phyloP scores from a whole-genome alignment of 192 early-diverging fungal genomes.

The Phycomyces blakesleeanus region DNA sequence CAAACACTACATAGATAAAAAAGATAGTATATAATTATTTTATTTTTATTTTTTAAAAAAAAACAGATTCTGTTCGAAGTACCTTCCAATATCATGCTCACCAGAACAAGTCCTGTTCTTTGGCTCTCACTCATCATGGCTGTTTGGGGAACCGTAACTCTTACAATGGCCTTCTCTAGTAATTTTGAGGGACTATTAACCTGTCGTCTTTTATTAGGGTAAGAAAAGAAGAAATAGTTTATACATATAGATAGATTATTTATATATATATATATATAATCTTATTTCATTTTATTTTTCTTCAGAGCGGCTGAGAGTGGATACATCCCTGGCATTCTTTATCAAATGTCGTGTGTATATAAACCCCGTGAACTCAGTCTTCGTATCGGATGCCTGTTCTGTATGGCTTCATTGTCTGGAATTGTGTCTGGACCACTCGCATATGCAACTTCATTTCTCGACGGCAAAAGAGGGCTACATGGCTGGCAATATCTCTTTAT shows the following conservation, averaged over 20 bases:
- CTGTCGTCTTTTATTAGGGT: conserved; percentile 42
- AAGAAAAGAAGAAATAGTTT: conserved; percentile 4
- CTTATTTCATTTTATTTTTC: conserved; percentile 38
- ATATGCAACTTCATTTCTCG: conserved; percentile 52
- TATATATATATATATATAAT: conserved; percentile 25
- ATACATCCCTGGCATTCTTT: conserved; percentile 66
- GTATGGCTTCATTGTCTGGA: conserved; percentile 46
- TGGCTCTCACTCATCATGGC: conserved; percentile 65
- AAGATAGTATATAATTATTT: conserved; percentile 37
- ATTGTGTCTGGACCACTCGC: conserved; percentile 54
- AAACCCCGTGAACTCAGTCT: conserved; percentile 59
- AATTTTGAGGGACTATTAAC: conserved; percentile 43
- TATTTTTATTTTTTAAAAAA: no score
- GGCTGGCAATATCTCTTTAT: conserved; percentile 79
- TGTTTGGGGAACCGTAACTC: conserved; percentile 67
- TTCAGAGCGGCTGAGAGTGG: conserved; percentile 62
- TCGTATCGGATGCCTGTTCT: conserved; percentile 51
- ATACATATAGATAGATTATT: neutral
- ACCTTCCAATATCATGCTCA: conserved; percentile 73
- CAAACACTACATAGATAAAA: conserved; percentile 23
- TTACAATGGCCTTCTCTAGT: conserved; percentile 57
- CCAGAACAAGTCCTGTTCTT: conserved; percentile 51
- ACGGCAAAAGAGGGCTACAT: conserved; percentile 47
- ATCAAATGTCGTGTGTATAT: conserved; percentile 73
- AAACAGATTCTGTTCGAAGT: conserved; percentile 78